Percentiles rank a stretch among this genome's conserved stretches.
Conservation (phyloP, 75 land plant species). For the Picea glauca region DNA sequence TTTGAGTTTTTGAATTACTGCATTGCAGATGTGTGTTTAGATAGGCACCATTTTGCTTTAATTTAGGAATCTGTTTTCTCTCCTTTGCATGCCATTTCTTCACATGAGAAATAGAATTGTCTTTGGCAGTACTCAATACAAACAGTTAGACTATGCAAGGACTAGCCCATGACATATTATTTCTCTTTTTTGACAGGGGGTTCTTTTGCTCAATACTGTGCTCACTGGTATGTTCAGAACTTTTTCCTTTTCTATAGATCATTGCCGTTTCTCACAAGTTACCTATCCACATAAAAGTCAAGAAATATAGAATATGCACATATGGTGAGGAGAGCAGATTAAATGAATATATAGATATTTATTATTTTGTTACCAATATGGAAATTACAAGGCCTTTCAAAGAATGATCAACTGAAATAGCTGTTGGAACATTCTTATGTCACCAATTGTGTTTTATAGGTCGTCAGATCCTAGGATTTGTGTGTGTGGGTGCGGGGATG, state of each 20-base stretch:
- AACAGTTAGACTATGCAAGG: background rate
- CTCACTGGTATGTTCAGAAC: constrained; percentile 65
- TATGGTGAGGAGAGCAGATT: background rate
- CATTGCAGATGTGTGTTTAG: background rate
- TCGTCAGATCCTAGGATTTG: background rate
- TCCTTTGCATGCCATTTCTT: background rate
- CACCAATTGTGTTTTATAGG: background rate
- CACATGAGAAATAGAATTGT: background rate
- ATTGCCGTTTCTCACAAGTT: background rate
- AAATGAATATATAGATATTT: no score
- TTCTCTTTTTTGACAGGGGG: constrained; percentile 48
- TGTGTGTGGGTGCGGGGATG: no score
- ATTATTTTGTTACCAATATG: no score
- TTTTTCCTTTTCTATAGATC: background rate
- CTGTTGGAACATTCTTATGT: background rate
- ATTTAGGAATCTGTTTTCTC: background rate
- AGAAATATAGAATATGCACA: background rate
- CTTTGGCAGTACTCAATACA: background rate
- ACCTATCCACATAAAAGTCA: background rate
- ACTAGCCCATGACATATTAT: background rate
- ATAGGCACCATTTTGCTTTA: background rate
- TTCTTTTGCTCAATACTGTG: constrained; percentile 90
- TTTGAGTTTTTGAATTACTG: background rate
- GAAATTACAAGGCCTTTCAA: background rate
- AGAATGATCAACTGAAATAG: background rate